Evolutionary conservation across 176 grass and related monocot species (phyloP), one percentile per base, ranked within the genome.

Genomic region (Aegilops bicornis): DNA sequence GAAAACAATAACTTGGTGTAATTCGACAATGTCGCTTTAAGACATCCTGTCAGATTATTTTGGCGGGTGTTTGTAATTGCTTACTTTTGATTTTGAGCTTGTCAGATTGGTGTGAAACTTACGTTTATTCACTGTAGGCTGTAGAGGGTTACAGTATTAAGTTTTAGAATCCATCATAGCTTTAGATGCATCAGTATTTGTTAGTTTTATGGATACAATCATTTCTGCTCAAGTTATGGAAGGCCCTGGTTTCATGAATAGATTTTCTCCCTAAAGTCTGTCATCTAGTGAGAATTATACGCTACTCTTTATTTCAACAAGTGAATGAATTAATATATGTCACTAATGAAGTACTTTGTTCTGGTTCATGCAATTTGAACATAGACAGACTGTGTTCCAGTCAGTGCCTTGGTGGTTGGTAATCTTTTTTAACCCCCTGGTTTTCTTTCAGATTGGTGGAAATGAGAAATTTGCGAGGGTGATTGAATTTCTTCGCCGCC

Each of bases 401-500:
- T 77, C n/a, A 24, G n/a, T 50, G 71, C 25, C 20, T 10, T 50
- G 6, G 30, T 59, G 19, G 54, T 3, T 59, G 2, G 19, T 8
- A 59, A 68, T 29, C 25, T 82, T 85, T 64, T 68, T 3, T 87
- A 80, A 80, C 56, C 14, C 7, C 7, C 47, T 78, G 24, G 13
- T 64, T 1, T 19, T 8, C 74, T 31, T 47, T 84, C 79, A 97
- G 94, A 89, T 97, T 82, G 80, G 88, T 85, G 94, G 89, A 85
- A 96, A 72, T 12, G 91, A 92, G 79, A 93, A 91, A 80, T 93
- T 96, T 47, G 54, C 82, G 33, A 92, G 93, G 69, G 86, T 93
- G 36, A 90, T 92, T 78, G 89, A 93, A 69, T 93, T 96, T 86
- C 73, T 90, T 83, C 78, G 87, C 37, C 78, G 91, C 14, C 91